Evolutionary conservation across 2,329 filamentous ascomycete species (phyloP).

Genomic region (Alternaria novae-zelandiae): DNA sequence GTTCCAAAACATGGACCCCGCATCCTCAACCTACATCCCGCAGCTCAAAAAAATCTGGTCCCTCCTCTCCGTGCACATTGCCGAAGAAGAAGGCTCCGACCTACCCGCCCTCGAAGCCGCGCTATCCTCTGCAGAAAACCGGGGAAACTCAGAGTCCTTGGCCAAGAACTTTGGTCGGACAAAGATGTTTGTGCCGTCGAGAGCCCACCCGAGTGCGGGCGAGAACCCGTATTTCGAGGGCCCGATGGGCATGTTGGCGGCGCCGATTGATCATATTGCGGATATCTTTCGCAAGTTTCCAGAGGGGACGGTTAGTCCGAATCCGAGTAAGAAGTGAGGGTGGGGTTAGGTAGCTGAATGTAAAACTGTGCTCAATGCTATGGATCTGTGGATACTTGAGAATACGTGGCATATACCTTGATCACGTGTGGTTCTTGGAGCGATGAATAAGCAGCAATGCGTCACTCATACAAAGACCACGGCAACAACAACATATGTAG

Average conservation of each 20-base stretch:
- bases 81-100: conserved; percentile 41
- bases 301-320: conserved; percentile 35
- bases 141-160: conserved; percentile 32
- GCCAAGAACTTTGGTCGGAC: conserved; percentile 39
- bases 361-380: background rate
- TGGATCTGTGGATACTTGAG: background rate
- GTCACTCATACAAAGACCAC: background rate
- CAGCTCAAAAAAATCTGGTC: conserved; percentile 33
- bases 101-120: conserved; percentile 38
- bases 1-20: conserved; percentile 37
- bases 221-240: conserved; percentile 64
- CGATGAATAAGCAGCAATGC: background rate
- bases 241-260: conserved; percentile 59
- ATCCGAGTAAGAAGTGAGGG: conserved; percentile 30
- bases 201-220: conserved; percentile 46
- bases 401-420: fast-evolving
- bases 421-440: background rate
- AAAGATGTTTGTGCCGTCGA: conserved; percentile 40
- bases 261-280: conserved; percentile 63
- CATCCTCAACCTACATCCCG: conserved; percentile 28
- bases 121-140: conserved; percentile 15
- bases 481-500: background rate
- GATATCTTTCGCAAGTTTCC: conserved; percentile 65
- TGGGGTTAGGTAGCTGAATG: background rate
- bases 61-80: conserved; percentile 35